Conservation (phyloP, 2,329 filamentous ascomycete species). For the Gnomoniopsis smithogilvyi region DNA sequence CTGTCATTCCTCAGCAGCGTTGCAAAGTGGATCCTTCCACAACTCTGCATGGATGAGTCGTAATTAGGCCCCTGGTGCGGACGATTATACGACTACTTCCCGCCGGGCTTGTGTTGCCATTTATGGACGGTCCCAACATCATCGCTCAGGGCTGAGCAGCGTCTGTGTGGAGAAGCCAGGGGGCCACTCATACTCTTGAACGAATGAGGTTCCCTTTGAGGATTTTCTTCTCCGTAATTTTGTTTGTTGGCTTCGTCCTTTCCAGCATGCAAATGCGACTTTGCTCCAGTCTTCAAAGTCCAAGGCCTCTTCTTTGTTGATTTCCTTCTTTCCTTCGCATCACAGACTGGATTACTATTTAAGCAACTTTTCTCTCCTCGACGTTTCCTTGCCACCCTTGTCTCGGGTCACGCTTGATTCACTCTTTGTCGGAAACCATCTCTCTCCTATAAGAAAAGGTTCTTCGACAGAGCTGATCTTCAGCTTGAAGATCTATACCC, state of each 20-base stretch:
- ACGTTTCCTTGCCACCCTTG: background rate
- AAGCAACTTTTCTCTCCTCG: background rate
- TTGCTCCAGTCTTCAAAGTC: background rate
- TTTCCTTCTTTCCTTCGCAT: background rate
- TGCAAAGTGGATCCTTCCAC: slow-evolving; percentile 4
- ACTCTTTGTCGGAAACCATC: background rate
- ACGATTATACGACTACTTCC: background rate
- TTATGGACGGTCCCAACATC: slow-evolving; percentile 2
- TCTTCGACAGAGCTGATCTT: background rate
- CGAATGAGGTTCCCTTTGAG: background rate
- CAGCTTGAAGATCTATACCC: background rate
- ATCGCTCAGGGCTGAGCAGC: slow-evolving; percentile 1
- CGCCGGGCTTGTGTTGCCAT: slow-evolving; percentile 5
- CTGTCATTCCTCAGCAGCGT: slow-evolving; percentile 10
- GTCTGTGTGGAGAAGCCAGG: slow-evolving; percentile 5
- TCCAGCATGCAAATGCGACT: background rate
- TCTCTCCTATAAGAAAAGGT: background rate
- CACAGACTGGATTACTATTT: background rate
- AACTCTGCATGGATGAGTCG: too few species aligned
- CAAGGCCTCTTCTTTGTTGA: background rate
- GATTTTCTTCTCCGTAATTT: background rate
- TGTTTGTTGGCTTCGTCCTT: slow-evolving; percentile 2
- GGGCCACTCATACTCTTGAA: slow-evolving; percentile 8
- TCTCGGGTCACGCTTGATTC: background rate
- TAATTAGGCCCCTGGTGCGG: too few species aligned